Evolutionary conservation across 73 alveolate species (phyloP).

Genomic region (Tetrahymena thermophila): DNA sequence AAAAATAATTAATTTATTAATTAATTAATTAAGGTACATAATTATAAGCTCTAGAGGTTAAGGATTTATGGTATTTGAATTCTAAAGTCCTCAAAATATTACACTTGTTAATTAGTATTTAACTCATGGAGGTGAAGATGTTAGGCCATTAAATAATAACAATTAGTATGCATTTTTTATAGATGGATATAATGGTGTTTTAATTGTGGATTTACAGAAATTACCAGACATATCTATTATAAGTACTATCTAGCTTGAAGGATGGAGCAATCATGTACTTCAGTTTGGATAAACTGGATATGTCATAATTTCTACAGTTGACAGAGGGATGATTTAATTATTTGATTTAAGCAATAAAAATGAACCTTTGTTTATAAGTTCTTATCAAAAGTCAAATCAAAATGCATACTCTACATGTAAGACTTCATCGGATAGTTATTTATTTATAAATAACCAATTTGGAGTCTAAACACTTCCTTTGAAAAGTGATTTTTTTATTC

Average conservation of each 20-base stretch:
- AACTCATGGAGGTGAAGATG: neutral
- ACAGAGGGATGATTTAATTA: neutral
- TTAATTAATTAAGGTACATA: neutral
- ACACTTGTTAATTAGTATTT: neutral
- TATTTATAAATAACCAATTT: neutral
- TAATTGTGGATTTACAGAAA: neutral
- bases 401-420: neutral
- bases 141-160: neutral
- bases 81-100: neutral
- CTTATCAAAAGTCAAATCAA: neutral
- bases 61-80: neutral
- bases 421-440: neutral
- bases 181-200: neutral
- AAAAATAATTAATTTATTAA: too few species aligned
- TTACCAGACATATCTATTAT: neutral
- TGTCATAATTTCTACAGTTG: neutral
- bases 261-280: neutral
- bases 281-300: neutral
- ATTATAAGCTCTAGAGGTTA: neutral
- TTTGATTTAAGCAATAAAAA: neutral
- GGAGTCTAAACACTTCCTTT: neutral
- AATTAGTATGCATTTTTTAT: neutral
- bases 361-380: neutral
- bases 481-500: neutral
- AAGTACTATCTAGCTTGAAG: neutral